These are phyloP conservation scores for Fremontodendron californicum DNA, from an alignment of 345 rosid species.

Conservation along the genomic window DNA sequence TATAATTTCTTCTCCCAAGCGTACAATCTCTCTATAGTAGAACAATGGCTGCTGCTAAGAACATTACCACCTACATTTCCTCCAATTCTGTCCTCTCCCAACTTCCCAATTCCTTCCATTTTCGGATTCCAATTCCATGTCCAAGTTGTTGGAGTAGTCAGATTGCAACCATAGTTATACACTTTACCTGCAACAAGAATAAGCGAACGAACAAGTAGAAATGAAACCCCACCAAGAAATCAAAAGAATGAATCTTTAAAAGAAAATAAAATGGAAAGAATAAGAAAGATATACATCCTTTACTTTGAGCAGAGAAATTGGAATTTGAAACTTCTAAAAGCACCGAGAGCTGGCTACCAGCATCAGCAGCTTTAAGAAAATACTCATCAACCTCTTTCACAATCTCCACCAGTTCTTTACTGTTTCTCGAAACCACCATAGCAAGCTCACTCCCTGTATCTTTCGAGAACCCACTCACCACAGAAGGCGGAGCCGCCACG, in stretches of 20 bases:
- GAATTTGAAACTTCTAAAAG: conserved; percentile 62
- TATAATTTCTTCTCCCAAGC: conserved; percentile 97
- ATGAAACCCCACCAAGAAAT: not conserved
- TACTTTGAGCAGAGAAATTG: conserved; percentile 39
- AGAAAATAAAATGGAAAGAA: not conserved
- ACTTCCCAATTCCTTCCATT: conserved; percentile 41
- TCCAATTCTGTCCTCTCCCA: conserved; percentile 25
- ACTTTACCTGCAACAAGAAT: conserved; percentile 42
- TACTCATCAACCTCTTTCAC: conserved; percentile 90
- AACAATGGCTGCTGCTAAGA: conserved; percentile 51
- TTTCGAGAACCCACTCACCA: conserved; percentile 64
- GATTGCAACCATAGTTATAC: conserved; percentile 55
- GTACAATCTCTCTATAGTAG: conserved; percentile 76
- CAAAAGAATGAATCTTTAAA: conserved; percentile 27
- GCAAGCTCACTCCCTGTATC: conserved; percentile 77
- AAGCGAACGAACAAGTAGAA: not conserved
- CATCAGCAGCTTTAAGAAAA: conserved; percentile 76
- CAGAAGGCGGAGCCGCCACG: conserved; percentile 45
- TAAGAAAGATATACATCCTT: conserved; percentile 42
- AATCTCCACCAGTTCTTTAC: conserved; percentile 81
- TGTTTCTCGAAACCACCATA: conserved; percentile 71
- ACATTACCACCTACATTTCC: conserved; percentile 12
- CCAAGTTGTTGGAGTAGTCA: conserved; percentile 71
- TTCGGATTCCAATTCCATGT: conserved; percentile 61
- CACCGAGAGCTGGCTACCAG: conserved; percentile 59